phyloP scores from a whole-genome alignment of 1,284 basidiomycete genomes.

The Puccinia brachypodii region DNA sequence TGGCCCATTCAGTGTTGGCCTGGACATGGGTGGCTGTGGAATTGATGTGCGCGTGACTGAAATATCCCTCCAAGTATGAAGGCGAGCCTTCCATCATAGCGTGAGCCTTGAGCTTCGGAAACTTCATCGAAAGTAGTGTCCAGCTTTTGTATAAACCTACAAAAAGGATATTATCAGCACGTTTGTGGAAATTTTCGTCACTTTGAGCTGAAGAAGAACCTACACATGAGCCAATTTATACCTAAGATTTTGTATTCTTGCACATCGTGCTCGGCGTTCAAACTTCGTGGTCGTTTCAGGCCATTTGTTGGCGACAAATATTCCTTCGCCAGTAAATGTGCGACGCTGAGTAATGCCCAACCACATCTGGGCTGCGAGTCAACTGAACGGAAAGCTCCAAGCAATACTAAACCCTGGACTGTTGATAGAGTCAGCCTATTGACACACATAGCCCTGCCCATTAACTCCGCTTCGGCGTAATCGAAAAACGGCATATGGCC shows the following conservation, averaged over 20 bases:
- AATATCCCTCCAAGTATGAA: conserved; percentile 27
- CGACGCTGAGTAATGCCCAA: conserved; percentile 37
- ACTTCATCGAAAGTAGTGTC: conserved; percentile 29
- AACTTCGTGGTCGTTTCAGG: conserved; percentile 11
- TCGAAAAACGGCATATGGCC: conserved; percentile 44
- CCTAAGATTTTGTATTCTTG: conserved; percentile 29
- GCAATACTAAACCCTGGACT: conserved; percentile 33
- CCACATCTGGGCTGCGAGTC: conserved; percentile 42
- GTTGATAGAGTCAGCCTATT: conserved; percentile 10
- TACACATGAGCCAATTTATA: conserved; percentile 38
- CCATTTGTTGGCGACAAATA: background rate
- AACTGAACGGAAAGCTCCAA: conserved; percentile 38
- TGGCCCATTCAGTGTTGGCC: conserved; percentile 27
- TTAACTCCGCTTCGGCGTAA: conserved; percentile 41
- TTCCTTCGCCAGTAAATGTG: conserved; percentile 33
- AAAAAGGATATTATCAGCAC: background rate
- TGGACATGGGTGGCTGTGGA: background rate
- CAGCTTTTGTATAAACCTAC: conserved; percentile 18
- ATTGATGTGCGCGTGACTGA: background rate
- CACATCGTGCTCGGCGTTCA: background rate
- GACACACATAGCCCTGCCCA: conserved; percentile 21
- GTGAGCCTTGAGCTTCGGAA: background rate
- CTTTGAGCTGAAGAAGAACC: background rate
- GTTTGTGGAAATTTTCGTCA: background rate
- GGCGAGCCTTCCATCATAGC: background rate